A percentile compares a stretch with the other conserved stretches of the same genome.
These are phyloP conservation scores for Wickerhamomyces canadensis DNA, from an alignment of 805 yeast species.

Conservation along the genomic window DNA sequence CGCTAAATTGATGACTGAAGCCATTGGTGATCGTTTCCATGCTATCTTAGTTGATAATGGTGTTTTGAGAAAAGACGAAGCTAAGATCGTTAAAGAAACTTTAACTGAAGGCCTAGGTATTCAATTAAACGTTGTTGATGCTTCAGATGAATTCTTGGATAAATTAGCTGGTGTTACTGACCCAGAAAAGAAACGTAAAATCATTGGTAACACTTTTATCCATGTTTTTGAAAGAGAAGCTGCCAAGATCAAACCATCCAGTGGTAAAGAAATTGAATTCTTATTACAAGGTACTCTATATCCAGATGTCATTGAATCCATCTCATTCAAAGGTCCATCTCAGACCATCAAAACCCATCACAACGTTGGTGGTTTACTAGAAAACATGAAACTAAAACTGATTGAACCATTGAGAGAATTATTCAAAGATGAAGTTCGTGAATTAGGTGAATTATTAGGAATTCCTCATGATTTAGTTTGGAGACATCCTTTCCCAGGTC, in stretches of 20 bases:
- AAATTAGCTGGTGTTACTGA: slow-evolving; percentile 92
- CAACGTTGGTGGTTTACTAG: slow-evolving; percentile 97
- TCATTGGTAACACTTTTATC: slow-evolving; percentile 96
- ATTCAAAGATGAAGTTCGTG: slow-evolving; percentile 98
- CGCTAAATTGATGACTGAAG: slow-evolving; percentile 96
- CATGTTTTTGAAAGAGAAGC: slow-evolving; percentile 97
- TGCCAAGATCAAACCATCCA: slow-evolving; percentile 80
- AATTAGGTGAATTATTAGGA: slow-evolving; percentile 88
- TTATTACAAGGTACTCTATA: slow-evolving; percentile 95
- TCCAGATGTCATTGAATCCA: slow-evolving; percentile 98
- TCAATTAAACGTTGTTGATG: slow-evolving; percentile 91
- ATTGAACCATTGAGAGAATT: slow-evolving; percentile 98
- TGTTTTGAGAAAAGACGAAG: slow-evolving; percentile 93
- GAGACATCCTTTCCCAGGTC: slow-evolving; percentile 99
- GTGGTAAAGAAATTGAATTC: slow-evolving; percentile 87
- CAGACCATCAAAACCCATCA: slow-evolving; percentile 99
- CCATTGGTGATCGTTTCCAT: slow-evolving; percentile 97
- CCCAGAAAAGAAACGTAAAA: slow-evolving; percentile 98
- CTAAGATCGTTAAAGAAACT: slow-evolving; percentile 81
- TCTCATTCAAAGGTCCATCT: slow-evolving; percentile 98
- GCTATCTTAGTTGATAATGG: slow-evolving; percentile 98
- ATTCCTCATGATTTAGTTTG: slow-evolving; percentile 96
- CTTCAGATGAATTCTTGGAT: slow-evolving; percentile 80
- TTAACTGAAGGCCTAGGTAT: slow-evolving; percentile 91
- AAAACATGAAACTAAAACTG: slow-evolving; percentile 95